Conservation (phyloP, 306 rosid species). For the Rosa lucieae region DNA sequence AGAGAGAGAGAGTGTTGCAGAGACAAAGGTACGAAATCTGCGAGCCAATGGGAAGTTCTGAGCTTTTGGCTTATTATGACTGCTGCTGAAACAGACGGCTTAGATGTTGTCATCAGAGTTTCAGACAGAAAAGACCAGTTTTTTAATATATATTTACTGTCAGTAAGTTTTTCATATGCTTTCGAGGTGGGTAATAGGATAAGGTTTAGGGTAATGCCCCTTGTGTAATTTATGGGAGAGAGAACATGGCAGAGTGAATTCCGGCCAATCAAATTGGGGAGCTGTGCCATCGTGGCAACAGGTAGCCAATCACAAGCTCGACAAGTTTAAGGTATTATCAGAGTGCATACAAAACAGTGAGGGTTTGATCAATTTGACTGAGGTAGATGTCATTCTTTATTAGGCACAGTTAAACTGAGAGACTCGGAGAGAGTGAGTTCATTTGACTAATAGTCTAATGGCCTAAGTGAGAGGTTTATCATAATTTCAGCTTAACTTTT, state of each 20-base stretch:
- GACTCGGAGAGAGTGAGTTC: slow-evolving; percentile 19
- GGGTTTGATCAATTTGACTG: background rate
- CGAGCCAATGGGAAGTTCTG: slow-evolving; percentile 64
- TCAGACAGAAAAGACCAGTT: slow-evolving; percentile 40
- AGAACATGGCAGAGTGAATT: slow-evolving; percentile 4
- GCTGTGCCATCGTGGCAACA: slow-evolving; percentile 57
- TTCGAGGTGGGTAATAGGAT: slow-evolving; percentile 46
- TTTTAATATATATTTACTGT: slow-evolving; percentile 19
- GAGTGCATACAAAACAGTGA: slow-evolving; percentile 32
- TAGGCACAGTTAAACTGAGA: slow-evolving; percentile 44
- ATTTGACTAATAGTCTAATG: slow-evolving; percentile 34
- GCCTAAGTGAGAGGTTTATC: background rate
- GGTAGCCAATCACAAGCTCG: slow-evolving; percentile 82
- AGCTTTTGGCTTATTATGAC: slow-evolving; percentile 53
- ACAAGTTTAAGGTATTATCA: slow-evolving; percentile 83
- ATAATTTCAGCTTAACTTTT: background rate
- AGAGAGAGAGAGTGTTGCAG: slow-evolving; percentile 27
- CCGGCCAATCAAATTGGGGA: slow-evolving; percentile 59
- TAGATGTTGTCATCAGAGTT: slow-evolving; percentile 47
- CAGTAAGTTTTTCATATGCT: slow-evolving; percentile 3
- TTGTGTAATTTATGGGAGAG: slow-evolving; percentile 36
- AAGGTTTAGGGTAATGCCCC: slow-evolving; percentile 37
- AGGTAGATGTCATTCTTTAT: slow-evolving; percentile 7
- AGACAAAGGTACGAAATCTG: slow-evolving; percentile 44
- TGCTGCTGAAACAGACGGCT: slow-evolving; percentile 63